Conservation (phyloP, 306 rosid species). For the Hippophae rhamnoides region DNA sequence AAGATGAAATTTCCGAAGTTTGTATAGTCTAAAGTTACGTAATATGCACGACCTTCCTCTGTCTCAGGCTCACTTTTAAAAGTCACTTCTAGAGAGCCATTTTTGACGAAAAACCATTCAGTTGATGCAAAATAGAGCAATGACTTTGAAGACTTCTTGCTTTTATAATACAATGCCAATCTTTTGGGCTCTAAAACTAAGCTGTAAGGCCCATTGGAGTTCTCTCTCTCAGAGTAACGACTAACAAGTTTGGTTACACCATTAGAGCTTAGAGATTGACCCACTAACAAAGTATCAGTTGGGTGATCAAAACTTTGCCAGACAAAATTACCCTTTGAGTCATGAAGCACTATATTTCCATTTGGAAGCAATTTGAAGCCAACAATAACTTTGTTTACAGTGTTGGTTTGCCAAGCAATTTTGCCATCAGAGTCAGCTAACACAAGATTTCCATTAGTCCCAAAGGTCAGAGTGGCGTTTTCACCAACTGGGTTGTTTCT, state of each 20-base stretch:
- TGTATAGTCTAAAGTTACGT: constrained; percentile 9
- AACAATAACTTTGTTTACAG: constrained; percentile 49
- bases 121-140: constrained; percentile 30
- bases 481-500: constrained; percentile 37
- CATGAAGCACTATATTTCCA: constrained; percentile 48
- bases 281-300: constrained; percentile 48
- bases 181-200: constrained; percentile 39
- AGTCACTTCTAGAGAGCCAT: constrained; percentile 23
- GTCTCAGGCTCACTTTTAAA: constrained; percentile 19
- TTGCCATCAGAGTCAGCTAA: constrained; percentile 37
- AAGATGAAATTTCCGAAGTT: neutral
- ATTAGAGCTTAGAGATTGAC: constrained; percentile 28
- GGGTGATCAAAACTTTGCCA: constrained; percentile 62
- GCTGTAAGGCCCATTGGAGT: constrained; percentile 39
- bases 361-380: constrained; percentile 39
- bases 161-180: constrained; percentile 31
- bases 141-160: constrained; percentile 34
- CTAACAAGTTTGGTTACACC: constrained; percentile 36
- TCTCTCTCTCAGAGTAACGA: constrained; percentile 31
- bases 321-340: constrained; percentile 34
- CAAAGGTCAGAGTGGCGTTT: constrained; percentile 43
- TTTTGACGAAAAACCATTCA: neutral
- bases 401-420: constrained; percentile 55
- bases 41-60: constrained; percentile 16
- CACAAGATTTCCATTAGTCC: constrained; percentile 41